Evolutionary conservation across 2,329 filamentous ascomycete genomes (phyloP).

Genomic region (Coniochaeta sp.): DNA sequence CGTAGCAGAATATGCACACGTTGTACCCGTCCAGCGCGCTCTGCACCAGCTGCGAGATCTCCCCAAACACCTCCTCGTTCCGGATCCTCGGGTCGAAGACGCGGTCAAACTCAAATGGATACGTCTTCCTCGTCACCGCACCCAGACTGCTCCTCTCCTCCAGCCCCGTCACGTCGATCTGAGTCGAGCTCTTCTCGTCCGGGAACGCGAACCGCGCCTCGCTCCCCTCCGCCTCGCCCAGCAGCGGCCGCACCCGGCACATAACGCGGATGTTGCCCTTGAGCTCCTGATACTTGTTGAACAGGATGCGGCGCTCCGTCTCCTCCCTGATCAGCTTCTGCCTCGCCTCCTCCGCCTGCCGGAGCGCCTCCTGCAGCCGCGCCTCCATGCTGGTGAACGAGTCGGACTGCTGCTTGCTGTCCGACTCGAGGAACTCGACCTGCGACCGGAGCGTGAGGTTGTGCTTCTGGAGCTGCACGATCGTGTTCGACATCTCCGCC

Average conservation of each 20-base stretch:
- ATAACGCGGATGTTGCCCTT: conserved; percentile 99
- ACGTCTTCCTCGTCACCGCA: conserved; percentile 67
- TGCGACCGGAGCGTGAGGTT: conserved; percentile 71
- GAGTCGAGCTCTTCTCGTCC: conserved; percentile 75
- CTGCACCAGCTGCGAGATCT: conserved; percentile 95
- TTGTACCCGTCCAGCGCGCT: conserved; percentile 96
- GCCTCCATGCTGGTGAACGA: conserved; percentile 77
- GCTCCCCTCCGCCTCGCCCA: conserved; percentile 53
- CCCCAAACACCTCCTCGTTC: conserved; percentile 86
- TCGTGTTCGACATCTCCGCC: conserved; percentile 51
- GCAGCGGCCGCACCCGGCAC: conserved; percentile 80
- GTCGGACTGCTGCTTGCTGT: conserved; percentile 81
- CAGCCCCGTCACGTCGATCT: conserved; percentile 75
- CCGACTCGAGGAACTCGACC: conserved; percentile 83
- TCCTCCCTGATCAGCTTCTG: conserved; percentile 88
- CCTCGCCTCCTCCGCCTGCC: conserved; percentile 60
- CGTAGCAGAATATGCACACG: conserved; percentile 98
- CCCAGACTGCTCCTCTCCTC: conserved; percentile 78
- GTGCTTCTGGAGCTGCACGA: conserved; percentile 63
- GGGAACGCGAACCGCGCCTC: conserved; percentile 73
- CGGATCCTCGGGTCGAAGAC: conserved; percentile 73
- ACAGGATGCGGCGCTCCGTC: conserved; percentile 79
- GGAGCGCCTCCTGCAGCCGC: conserved; percentile 69
- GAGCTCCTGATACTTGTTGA: conserved; percentile 96
- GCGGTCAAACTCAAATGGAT: conserved; percentile 85